Conservation (phyloP, 768 basidiomycete species). For the Leccinum longicurvipes region DNA sequence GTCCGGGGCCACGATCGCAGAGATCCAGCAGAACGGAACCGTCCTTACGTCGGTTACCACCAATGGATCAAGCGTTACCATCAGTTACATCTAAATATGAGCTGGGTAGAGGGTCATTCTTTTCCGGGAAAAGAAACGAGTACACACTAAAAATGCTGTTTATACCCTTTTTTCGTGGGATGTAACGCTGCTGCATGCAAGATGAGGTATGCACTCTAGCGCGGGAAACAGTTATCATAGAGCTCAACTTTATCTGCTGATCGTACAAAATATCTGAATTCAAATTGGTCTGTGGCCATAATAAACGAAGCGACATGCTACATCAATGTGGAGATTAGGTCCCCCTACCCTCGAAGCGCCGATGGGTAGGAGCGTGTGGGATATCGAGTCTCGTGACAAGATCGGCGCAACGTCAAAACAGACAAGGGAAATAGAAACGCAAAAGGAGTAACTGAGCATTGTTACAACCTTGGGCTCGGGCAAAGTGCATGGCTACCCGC, state of each 20-base stretch:
- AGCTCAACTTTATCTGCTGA: neutral
- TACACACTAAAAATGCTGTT: neutral
- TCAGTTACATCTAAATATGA: conserved; percentile 7
- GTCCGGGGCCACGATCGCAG: conserved; percentile 6
- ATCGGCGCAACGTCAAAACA: conserved; percentile 1
- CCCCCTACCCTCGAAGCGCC: no score
- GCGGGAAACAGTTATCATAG: neutral
- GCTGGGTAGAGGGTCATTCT: neutral
- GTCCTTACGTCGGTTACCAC: conserved; percentile 13
- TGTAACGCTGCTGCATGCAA: neutral
- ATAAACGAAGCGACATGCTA: neutral
- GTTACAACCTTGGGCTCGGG: conserved; percentile 1
- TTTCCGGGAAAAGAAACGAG: neutral
- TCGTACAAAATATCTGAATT: neutral
- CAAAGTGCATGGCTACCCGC: conserved; percentile 10
- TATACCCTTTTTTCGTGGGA: neutral
- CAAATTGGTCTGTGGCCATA: neutral
- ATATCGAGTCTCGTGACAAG: neutral
- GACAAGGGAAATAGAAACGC: conserved; percentile 1
- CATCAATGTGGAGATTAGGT: neutral
- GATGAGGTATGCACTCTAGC: no score
- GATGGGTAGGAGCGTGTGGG: no score
- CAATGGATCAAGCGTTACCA: neutral
- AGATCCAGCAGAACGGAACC: conserved; percentile 8
- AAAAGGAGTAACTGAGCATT: neutral